Evolutionary conservation across 345 rosid genomes (phyloP).

Genomic region (Citrus australasica): DNA sequence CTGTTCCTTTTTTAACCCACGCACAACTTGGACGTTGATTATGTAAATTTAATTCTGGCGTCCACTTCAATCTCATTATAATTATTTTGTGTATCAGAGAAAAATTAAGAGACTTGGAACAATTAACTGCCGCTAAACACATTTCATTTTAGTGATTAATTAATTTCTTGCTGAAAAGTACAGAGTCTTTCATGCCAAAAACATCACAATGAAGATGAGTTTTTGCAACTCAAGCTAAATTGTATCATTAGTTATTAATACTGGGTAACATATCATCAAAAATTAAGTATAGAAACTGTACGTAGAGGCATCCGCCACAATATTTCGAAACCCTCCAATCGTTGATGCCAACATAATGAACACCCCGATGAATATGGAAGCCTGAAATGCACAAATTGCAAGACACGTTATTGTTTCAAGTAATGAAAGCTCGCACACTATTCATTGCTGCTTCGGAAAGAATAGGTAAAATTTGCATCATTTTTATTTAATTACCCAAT

Average conservation of each 20-base stretch:
- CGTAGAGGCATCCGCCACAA: conserved; percentile 68
- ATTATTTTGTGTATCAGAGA: background rate
- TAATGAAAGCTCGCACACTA: background rate
- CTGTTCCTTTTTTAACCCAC: too few relatives aligned
- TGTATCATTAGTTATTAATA: background rate
- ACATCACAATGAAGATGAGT: background rate
- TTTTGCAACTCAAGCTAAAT: background rate
- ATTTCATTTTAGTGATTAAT: background rate
- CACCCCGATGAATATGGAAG: conserved; percentile 52
- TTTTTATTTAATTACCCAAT: conserved; percentile 61
- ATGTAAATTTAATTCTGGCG: background rate
- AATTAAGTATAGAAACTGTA: conserved; percentile 67
- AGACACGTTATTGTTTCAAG: background rate
- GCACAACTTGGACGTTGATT: background rate
- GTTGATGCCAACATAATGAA: conserved; percentile 92
- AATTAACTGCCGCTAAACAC: too few relatives aligned
- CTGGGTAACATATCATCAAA: background rate
- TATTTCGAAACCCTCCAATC: conserved; percentile 87
- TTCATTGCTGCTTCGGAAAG: background rate
- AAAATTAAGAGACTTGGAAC: too few relatives aligned
- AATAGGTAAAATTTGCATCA: background rate
- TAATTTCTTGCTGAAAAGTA: background rate
- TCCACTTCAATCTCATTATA: background rate
- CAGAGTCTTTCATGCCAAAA: background rate
- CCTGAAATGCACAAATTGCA: conserved; percentile 30